Evolutionary conservation across 2,329 filamentous ascomycete genomes (phyloP).

Genomic region (Microsporum canis): DNA sequence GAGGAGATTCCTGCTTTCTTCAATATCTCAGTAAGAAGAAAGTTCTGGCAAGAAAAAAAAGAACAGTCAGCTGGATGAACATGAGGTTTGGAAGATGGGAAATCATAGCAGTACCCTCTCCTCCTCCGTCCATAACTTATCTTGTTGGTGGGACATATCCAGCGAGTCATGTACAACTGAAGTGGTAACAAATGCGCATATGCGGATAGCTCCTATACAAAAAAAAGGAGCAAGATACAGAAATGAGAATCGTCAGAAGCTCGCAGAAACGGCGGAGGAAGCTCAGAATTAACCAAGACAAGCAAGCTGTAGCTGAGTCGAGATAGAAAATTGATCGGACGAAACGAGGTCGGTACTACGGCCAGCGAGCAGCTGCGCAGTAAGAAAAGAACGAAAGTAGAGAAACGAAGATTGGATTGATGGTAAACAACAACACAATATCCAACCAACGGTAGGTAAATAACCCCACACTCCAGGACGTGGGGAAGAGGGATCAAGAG

Average conservation of each 20-base stretch:
- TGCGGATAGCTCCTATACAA: background rate
- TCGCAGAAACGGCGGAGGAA: background rate
- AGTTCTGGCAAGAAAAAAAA: slow-evolving; percentile 22
- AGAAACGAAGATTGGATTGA: slow-evolving; percentile 3
- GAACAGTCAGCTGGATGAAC: background rate
- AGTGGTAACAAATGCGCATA: slow-evolving; percentile 1
- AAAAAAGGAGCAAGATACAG: slow-evolving; percentile 1
- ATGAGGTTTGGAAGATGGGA: background rate
- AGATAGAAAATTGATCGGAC: background rate
- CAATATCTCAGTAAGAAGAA: slow-evolving; percentile 33
- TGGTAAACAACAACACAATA: background rate
- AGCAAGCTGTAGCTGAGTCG: background rate
- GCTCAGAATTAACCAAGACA: background rate
- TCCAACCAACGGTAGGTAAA: background rate
- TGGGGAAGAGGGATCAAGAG: background rate
- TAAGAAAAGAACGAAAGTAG: background rate
- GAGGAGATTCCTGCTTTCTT: slow-evolving; percentile 31
- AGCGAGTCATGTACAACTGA: slow-evolving; percentile 13
- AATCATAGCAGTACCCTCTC: slow-evolving; percentile 30
- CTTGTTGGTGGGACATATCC: slow-evolving; percentile 36
- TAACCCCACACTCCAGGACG: slow-evolving; percentile 1
- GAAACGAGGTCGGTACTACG: background rate
- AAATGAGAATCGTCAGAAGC: slow-evolving; percentile 1
- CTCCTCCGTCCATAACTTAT: slow-evolving; percentile 36
- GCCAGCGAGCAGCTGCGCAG: background rate